Base-by-base conservation (phyloP, 345 rosid genomes). In the Psidium friedrichsthalianum region DNA sequence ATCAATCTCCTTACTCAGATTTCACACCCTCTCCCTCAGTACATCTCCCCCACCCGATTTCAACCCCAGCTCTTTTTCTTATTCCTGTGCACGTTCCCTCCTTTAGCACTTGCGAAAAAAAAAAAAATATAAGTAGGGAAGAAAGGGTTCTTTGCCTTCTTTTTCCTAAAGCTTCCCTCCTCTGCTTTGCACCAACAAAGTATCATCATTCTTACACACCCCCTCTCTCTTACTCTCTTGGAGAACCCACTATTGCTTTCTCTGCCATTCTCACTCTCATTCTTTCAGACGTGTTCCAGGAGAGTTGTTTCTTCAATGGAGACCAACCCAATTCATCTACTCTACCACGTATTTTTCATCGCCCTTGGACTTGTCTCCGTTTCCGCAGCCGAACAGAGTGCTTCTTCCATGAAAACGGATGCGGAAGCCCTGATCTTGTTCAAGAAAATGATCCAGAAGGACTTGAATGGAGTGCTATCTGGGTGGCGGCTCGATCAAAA, bases 391-490 rank as follows among this genome's bases (percentile, higher is more conserved):
- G 81, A 42, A 89, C 86, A 85, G 90, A 83, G 55, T 32, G 64
- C 87, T 86, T 40, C 93, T 8, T 93, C 98, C 24, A 88, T 89
- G 89, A 94, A 91, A 88, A 94, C 98, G 11, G 98, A 97, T 84
- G 92, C 94, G 51, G 91, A 89, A 1, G 93, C 93, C 20, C 93
- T 97, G 44, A 88, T 97, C 69, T 83, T 86, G 58, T 97, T 97
- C 96, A 94, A 93, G 90, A 89, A 90, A 82, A 89, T 92, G 94
- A 88, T 97, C 83, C 91, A 90, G 64, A 88, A 90, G 11, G 98
- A 95, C 91, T 96, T 96, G 1, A 92, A 90, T 82, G 91, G 91
- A 86, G 92, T 87, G 59, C 88, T 97, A 22, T 93, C 95, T 12
- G 89, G 88, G 1, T 97, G 99, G 99, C 29, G 88, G 69, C 90